These are phyloP conservation scores for Annulohypoxylon moriforme DNA, from an alignment of 495 filamentous ascomycete genomes.

Conservation along the genomic window DNA sequence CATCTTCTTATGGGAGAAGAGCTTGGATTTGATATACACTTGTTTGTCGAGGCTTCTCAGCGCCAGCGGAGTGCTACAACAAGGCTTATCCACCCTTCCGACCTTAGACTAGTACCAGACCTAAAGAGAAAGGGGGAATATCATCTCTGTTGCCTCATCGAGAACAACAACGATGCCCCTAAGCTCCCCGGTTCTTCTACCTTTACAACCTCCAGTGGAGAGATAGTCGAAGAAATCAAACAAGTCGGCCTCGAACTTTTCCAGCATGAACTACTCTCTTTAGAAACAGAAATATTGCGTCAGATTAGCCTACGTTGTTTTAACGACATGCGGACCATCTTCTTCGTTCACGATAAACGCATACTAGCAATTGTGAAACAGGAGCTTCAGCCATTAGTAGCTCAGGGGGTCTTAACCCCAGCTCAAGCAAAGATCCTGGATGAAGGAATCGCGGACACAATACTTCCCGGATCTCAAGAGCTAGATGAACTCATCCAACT, in stretches of 20 bases:
- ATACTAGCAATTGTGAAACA: slow-evolving; percentile 7
- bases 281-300: slow-evolving; percentile 3
- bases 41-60: not conserved
- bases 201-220: not conserved
- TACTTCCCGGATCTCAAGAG: slow-evolving; percentile 5
- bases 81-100: not conserved
- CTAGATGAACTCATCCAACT: not conserved
- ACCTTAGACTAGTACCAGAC: slow-evolving; percentile 2
- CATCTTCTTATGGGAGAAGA: slow-evolving; percentile 8
- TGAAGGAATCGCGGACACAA: slow-evolving; percentile 3
- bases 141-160: not conserved
- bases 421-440: not conserved
- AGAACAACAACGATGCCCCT: not conserved
- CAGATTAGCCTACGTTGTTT: slow-evolving; percentile 8
- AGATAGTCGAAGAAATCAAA: slow-evolving; percentile 1
- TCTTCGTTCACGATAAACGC: slow-evolving; percentile 2
- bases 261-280: not conserved
- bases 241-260: slow-evolving; percentile 2
- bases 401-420: not conserved
- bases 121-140: not conserved
- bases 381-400: not conserved
- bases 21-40: not conserved
- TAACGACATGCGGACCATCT: slow-evolving; percentile 14
- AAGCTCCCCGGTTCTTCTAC: not conserved
- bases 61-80: not conserved